A percentile compares a stretch with the other conserved stretches of the same genome.
These are phyloP conservation scores for Aaosphaeria arxii DNA, from an alignment of 2,329 filamentous ascomycete genomes.

Conservation along the genomic window DNA sequence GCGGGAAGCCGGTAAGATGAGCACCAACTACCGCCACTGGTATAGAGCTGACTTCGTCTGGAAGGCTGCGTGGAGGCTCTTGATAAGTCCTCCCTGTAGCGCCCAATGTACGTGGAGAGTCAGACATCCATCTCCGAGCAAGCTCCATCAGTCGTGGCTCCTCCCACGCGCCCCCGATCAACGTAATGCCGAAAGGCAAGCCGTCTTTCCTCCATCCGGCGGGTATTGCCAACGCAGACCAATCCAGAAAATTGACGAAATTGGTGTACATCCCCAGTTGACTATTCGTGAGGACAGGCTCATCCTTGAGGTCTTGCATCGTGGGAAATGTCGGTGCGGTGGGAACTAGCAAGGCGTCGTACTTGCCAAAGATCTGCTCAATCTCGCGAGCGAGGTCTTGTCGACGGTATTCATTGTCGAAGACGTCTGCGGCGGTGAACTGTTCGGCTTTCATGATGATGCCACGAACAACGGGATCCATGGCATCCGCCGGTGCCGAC, in stretches of 20 bases:
- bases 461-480: constrained; percentile 49
- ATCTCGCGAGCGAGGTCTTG: constrained; percentile 29
- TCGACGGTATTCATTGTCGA: constrained; percentile 28
- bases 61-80: no score
- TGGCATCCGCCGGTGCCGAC: constrained; percentile 27
- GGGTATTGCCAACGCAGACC: constrained; percentile 45
- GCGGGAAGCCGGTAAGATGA: not conserved
- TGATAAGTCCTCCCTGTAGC: no score
- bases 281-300: constrained; percentile 56
- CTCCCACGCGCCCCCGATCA: constrained; percentile 36
- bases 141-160: constrained; percentile 42
- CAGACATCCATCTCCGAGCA: constrained; percentile 18
- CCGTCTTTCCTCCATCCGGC: constrained; percentile 39
- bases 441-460: constrained; percentile 36
- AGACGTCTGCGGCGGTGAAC: constrained; percentile 29
- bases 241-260: constrained; percentile 60
- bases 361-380: constrained; percentile 24
- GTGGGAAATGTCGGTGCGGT: constrained; percentile 51
- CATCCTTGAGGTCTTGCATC: constrained; percentile 48
- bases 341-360: constrained; percentile 48
- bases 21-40: not conserved
- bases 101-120: no score
- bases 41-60: no score
- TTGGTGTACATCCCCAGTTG: constrained; percentile 51
- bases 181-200: constrained; percentile 42